Evolutionary conservation across 306 rosid species (phyloP).

Genomic region (Dryas alaskensis): DNA sequence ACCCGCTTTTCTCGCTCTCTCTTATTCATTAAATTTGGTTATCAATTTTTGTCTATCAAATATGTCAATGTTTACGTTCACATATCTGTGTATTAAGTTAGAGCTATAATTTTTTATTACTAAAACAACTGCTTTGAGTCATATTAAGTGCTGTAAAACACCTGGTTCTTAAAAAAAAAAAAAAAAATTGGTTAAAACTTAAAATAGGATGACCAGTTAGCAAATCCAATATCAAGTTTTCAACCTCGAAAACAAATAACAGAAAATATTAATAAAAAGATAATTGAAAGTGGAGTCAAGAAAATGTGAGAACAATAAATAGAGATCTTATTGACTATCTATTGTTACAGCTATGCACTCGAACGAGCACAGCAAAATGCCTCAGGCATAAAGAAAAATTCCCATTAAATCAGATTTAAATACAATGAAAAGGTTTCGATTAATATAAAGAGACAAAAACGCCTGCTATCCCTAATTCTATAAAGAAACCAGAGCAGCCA

Average conservation of each 20-base stretch:
- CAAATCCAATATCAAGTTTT: not conserved
- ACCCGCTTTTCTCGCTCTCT: not conserved
- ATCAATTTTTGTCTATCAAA: no score
- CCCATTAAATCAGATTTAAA: slow-evolving; percentile 57
- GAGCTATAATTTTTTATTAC: no score
- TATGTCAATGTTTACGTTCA: no score
- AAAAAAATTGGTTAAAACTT: no score
- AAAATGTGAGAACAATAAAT: not conserved
- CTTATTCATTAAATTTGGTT: no score
- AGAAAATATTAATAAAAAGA: not conserved
- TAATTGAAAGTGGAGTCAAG: not conserved
- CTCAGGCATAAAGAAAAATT: slow-evolving; percentile 44
- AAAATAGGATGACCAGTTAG: no score
- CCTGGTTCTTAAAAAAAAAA: no score
- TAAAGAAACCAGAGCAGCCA: slow-evolving; percentile 44
- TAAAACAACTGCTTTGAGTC: no score
- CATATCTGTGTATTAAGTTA: no score
- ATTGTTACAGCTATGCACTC: slow-evolving; percentile 51
- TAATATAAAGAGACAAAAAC: slow-evolving; percentile 36
- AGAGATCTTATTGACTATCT: slow-evolving; percentile 34
- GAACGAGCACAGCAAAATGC: slow-evolving; percentile 57
- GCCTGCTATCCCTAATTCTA: slow-evolving; percentile 47
- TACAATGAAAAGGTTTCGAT: slow-evolving; percentile 32
- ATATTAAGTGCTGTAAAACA: no score
- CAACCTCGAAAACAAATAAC: not conserved